phyloP scores from a whole-genome alignment of 305 asterid genomes.

The Fraxinus greggii region DNA sequence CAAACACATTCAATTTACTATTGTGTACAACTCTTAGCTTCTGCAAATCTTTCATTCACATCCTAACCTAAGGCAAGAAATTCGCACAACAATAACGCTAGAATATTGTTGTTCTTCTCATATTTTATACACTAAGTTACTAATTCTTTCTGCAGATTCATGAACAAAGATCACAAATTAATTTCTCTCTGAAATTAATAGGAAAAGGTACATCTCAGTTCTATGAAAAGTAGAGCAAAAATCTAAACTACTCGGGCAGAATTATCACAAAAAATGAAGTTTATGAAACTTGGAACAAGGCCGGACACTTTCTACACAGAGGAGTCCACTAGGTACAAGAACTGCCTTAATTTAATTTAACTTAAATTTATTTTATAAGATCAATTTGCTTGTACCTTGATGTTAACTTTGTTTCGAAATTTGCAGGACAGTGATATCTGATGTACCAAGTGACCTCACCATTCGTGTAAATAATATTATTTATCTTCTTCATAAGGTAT shows the following conservation, averaged over 20 bases:
- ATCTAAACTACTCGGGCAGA: conserved; percentile 12
- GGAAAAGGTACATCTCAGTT: conserved; percentile 12
- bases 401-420: background rate
- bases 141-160: background rate
- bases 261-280: conserved; percentile 52
- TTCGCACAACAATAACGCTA: background rate
- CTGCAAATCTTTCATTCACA: background rate
- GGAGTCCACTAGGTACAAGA: conserved; percentile 66
- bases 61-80: background rate
- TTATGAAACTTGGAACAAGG: conserved; percentile 69
- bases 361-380: background rate
- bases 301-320: conserved; percentile 79
- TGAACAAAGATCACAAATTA: background rate
- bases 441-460: conserved; percentile 58
- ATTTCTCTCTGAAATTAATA: background rate
- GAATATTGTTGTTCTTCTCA: background rate
- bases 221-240: conserved; percentile 4
- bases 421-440: conserved; percentile 36
- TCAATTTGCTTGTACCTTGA: background rate
- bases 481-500: conserved; percentile 78
- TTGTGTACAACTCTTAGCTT: background rate
- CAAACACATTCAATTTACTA: background rate
- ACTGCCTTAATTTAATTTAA: background rate
- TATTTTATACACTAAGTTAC: background rate
- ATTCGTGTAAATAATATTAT: conserved; percentile 51